Percentiles rank a stretch among this genome's conserved stretches.
Conservation (phyloP, 108 stramenopile genomes). For the Pseudonitzschia multistriata region DNA sequence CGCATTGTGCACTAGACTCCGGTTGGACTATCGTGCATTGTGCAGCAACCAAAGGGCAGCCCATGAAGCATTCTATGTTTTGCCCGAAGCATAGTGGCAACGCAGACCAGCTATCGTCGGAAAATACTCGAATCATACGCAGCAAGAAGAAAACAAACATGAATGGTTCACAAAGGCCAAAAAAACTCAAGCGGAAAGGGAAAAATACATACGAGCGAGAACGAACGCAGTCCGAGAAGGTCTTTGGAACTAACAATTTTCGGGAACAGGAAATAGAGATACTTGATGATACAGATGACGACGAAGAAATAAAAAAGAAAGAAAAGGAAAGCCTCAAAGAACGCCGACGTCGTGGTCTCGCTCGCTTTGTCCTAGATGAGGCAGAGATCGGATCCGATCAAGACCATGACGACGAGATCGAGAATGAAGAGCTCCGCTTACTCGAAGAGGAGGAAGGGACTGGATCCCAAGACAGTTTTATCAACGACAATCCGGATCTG, state of each 20-base stretch:
- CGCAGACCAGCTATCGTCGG: background rate
- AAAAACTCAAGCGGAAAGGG: slow-evolving; percentile 12
- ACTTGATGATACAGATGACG: background rate
- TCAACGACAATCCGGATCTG: slow-evolving; percentile 80
- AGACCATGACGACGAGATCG: slow-evolving; percentile 65
- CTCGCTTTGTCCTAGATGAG: slow-evolving; percentile 48
- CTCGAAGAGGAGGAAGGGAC: slow-evolving; percentile 69
- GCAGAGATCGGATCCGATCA: slow-evolving; percentile 55
- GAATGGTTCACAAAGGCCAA: background rate
- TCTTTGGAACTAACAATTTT: background rate
- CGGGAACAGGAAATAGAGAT: slow-evolving; percentile 1
- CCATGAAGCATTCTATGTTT: slow-evolving; percentile 4
- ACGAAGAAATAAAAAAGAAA: background rate
- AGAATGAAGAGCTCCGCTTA: slow-evolving; percentile 52
- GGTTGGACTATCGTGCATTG: slow-evolving; percentile 23
- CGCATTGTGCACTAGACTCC: slow-evolving; percentile 28
- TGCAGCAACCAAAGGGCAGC: background rate
- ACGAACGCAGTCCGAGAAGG: background rate
- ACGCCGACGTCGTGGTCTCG: slow-evolving; percentile 9
- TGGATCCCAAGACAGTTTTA: slow-evolving; percentile 59
- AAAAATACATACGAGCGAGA: background rate
- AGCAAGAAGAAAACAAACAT: background rate
- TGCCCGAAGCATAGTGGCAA: slow-evolving; percentile 21
- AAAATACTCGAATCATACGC: background rate
- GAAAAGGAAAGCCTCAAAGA: slow-evolving; percentile 13